Evolutionary conservation across 2,329 filamentous ascomycete species (phyloP).

Genomic region (Zarea fungicola): DNA sequence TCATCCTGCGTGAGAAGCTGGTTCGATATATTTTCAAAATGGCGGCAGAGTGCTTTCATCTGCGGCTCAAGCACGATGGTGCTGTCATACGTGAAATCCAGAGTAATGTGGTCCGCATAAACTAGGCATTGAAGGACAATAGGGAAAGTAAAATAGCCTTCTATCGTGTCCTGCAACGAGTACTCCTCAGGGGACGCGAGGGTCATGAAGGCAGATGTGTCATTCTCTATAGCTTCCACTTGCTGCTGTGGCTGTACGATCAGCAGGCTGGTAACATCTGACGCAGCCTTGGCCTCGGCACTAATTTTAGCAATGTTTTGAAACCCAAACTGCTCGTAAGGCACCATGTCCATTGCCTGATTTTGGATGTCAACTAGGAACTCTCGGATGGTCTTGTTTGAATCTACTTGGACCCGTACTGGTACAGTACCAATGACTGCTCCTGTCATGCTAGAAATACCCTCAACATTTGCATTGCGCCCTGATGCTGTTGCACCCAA

Average conservation of each 20-base stretch:
- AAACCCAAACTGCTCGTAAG: conserved; percentile 18
- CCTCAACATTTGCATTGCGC: neutral
- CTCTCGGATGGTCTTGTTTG: neutral
- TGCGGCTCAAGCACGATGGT: neutral
- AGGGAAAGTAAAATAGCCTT: neutral
- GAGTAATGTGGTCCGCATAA: neutral
- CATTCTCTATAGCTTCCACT: neutral
- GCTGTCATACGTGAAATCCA: conserved; percentile 1
- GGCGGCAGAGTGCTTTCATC: neutral
- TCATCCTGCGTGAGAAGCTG: conserved; percentile 1
- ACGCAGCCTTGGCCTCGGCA: conserved; percentile 10
- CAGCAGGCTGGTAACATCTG: conserved; percentile 3
- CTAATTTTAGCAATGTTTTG: conserved; percentile 17
- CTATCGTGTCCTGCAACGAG: neutral
- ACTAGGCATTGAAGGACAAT: neutral
- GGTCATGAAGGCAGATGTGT: neutral
- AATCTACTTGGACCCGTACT: neutral
- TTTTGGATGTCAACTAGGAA: conserved; percentile 2
- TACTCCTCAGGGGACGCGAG: neutral
- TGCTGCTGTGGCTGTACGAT: conserved; percentile 4
- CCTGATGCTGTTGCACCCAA: conserved; percentile 5
- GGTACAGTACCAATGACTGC: conserved; percentile 2
- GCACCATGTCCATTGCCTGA: conserved; percentile 14
- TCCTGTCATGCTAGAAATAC: conserved; percentile 1
- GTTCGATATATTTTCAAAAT: neutral